These are phyloP conservation scores for Petasospora rhodanensis DNA, from an alignment of 1,139 yeast genomes.

Conservation along the genomic window DNA sequence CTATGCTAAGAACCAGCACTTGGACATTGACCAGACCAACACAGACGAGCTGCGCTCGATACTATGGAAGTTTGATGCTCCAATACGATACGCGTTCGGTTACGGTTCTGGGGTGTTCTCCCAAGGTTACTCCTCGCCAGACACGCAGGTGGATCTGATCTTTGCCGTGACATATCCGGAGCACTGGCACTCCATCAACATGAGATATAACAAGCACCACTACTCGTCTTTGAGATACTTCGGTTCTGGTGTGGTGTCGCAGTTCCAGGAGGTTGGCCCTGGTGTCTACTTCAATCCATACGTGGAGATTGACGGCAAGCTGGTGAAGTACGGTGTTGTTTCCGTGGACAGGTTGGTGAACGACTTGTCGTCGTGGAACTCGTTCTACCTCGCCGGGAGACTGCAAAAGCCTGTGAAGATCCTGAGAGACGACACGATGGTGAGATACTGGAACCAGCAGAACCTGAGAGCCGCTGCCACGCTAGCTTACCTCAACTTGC, in stretches of 20 bases:
- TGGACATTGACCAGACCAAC: constrained; percentile 41
- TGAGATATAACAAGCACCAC: constrained; percentile 63
- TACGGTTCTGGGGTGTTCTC: constrained; percentile 94
- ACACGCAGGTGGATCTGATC: constrained; percentile 84
- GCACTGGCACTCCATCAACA: constrained; percentile 72
- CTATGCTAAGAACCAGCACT: constrained; percentile 56
- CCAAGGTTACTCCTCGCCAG: constrained; percentile 46
- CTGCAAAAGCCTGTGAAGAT: constrained; percentile 90
- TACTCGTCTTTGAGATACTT: constrained; percentile 63
- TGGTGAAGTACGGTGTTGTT: constrained; percentile 85
- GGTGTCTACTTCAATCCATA: constrained; percentile 95
- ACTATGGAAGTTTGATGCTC: constrained; percentile 58
- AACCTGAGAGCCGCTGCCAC: constrained; percentile 78
- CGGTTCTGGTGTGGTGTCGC: constrained; percentile 57
- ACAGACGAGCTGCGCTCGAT: constrained; percentile 47
- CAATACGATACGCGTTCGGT: constrained; percentile 75
- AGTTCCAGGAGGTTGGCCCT: constrained; percentile 71
- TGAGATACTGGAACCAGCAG: constrained; percentile 64
- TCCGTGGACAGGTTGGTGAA: constrained; percentile 53
- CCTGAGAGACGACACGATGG: constrained; percentile 55
- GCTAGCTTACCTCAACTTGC: constrained; percentile 58
- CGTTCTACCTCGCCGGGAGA: constrained; percentile 87
- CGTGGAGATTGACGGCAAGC: constrained; percentile 56
- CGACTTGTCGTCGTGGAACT: constrained; percentile 79
- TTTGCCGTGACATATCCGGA: constrained; percentile 71